Evolutionary conservation across 192 early-diverging fungal species (phyloP).

Genomic region (Kappamyces sp.): DNA sequence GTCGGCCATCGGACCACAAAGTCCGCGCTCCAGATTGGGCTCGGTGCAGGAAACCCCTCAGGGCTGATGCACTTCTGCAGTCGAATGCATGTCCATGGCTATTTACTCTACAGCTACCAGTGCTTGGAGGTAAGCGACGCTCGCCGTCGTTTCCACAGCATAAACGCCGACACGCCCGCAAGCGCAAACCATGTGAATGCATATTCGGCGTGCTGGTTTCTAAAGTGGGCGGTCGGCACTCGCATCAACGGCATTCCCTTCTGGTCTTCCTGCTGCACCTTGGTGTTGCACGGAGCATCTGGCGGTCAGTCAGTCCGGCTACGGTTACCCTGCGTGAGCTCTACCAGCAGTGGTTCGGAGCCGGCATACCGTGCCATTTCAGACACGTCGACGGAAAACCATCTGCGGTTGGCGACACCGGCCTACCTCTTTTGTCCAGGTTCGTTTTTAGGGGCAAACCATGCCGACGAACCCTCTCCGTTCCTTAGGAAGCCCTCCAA

Average conservation of each 20-base stretch:
- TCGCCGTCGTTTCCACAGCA: too few species aligned
- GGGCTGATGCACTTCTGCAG: too few species aligned
- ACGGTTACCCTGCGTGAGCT: constrained; percentile 49
- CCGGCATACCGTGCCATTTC: constrained; percentile 58
- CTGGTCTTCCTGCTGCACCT: constrained; percentile 34
- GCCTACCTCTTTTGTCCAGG: constrained; percentile 56
- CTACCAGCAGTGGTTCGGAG: constrained; percentile 62
- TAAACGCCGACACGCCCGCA: too few species aligned
- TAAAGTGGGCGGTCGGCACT: constrained; percentile 62
- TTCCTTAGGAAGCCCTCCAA: constrained; percentile 52
- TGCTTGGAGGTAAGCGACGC: too few species aligned
- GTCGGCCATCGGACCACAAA: too few species aligned
- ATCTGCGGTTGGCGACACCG: too few species aligned
- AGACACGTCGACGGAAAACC: constrained; percentile 66
- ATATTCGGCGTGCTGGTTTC: constrained; percentile 77
- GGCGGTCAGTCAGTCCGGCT: background rate
- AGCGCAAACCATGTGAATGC: constrained; percentile 84
- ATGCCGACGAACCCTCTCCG: constrained; percentile 7
- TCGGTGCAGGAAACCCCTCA: too few species aligned
- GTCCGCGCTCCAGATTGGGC: too few species aligned
- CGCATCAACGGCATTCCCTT: constrained; percentile 61
- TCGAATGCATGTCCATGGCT: too few species aligned
- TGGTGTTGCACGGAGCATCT: background rate
- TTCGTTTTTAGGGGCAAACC: constrained; percentile 32
- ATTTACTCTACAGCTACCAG: too few species aligned